Evolutionary conservation across 192 early-diverging fungal genomes (phyloP).

Genomic region (Funneliformis mosseae): DNA sequence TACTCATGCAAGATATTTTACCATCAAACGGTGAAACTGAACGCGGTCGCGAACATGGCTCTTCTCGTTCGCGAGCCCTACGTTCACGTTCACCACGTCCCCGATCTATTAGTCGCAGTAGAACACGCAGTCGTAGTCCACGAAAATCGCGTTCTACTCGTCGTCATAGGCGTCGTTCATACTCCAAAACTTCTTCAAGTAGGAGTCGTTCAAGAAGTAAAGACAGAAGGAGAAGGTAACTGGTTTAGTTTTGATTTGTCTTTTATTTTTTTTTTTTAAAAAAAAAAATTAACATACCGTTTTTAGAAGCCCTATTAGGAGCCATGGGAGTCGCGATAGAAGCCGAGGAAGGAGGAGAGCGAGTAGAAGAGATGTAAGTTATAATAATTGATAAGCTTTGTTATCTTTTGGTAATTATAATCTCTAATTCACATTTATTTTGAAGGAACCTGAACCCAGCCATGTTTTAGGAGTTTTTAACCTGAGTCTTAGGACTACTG

Average conservation of each 20-base stretch:
- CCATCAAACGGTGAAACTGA: not conserved
- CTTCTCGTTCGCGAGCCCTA: constrained; percentile 1
- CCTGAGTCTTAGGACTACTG: constrained; percentile 59
- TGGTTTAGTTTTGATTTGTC: not conserved
- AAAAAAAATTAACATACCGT: not conserved
- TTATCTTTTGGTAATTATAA: not conserved
- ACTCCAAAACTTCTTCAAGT: constrained; percentile 25
- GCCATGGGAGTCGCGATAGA: constrained; percentile 31
- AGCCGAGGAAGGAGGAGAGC: constrained; percentile 29
- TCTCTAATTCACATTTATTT: not conserved
- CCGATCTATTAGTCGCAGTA: not conserved
- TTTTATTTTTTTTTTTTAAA: not conserved
- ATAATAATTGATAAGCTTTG: too few relatives aligned
- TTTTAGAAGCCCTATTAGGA: not conserved
- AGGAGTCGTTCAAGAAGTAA: constrained; percentile 28
- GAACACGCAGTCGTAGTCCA: constrained; percentile 21
- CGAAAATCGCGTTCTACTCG: constrained; percentile 10
- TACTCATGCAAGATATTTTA: not conserved
- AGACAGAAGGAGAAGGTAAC: not conserved
- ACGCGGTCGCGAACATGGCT: constrained; percentile 12
- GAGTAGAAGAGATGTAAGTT: constrained; percentile 18
- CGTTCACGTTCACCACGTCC: constrained; percentile 21
- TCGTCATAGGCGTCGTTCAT: constrained; percentile 30
- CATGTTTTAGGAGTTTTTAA: constrained; percentile 76
- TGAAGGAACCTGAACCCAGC: constrained; percentile 41